Evolutionary conservation across 2,329 filamentous ascomycete genomes (phyloP).

Genomic region (Beauveria sp.): DNA sequence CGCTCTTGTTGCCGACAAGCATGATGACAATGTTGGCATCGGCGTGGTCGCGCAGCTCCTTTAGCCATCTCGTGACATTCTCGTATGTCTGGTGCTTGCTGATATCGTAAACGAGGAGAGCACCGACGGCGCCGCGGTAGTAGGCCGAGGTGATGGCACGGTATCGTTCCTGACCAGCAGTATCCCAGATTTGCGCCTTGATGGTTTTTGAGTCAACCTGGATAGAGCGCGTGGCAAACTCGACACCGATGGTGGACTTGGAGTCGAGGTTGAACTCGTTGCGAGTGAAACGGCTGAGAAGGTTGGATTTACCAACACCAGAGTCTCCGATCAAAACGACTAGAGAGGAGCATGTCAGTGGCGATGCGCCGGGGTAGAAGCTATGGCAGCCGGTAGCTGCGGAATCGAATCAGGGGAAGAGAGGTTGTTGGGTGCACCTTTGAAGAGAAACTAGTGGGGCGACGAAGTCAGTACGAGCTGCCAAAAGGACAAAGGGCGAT

Average conservation of each 20-base stretch:
- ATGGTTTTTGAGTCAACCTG: conserved; percentile 99
- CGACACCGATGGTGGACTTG: conserved; percentile 98
- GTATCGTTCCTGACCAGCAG: conserved; percentile 96
- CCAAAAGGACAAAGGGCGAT: not conserved
- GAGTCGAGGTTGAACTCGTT: conserved; percentile 99
- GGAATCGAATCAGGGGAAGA: conserved; percentile 4
- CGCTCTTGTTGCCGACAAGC: conserved; percentile 99
- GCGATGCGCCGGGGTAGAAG: conserved; percentile 14
- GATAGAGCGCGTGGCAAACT: conserved; percentile 97
- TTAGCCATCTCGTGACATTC: conserved; percentile 98
- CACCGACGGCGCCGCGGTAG: conserved; percentile 95
- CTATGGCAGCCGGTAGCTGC: not conserved
- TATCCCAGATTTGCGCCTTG: conserved; percentile 99
- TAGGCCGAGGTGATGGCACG: conserved; percentile 98
- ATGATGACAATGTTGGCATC: conserved; percentile 99
- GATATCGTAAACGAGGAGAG: conserved; percentile 97
- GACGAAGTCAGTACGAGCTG: conserved; percentile 24
- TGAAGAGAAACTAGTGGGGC: conserved; percentile 82
- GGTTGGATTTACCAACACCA: conserved; percentile 99
- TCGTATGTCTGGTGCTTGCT: conserved; percentile 99
- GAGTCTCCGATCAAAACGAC: conserved; percentile 99
- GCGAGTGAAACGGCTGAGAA: conserved; percentile 97
- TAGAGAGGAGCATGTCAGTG: conserved; percentile 34
- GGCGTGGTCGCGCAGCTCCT: conserved; percentile 94
- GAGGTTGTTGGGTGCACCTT: conserved; percentile 53